Evolutionary conservation across 345 rosid genomes (phyloP).

Genomic region (Eucalyptus pauciflora): DNA sequence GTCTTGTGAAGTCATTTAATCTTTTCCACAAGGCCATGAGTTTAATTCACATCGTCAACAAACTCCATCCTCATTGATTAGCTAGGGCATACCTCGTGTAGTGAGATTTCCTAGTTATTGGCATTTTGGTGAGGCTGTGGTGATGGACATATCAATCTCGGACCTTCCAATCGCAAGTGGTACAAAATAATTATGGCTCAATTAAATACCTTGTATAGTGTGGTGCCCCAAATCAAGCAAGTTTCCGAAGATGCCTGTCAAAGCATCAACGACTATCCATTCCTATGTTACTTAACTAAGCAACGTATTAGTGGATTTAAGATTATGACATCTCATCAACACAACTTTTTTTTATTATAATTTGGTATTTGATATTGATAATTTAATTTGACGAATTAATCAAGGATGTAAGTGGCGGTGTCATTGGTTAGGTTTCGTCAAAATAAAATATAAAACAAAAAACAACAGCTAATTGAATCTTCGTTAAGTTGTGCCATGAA

Average conservation of each 20-base stretch:
- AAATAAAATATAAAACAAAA: too few relatives aligned
- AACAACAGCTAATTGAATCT: too few relatives aligned
- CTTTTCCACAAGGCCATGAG: background rate
- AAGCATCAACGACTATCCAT: background rate
- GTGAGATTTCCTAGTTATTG: background rate
- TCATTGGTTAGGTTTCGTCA: too few relatives aligned
- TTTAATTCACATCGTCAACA: background rate
- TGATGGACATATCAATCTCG: background rate
- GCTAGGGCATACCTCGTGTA: background rate
- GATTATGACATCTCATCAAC: background rate
- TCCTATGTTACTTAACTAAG: background rate
- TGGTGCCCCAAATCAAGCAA: background rate
- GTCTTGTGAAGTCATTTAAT: background rate
- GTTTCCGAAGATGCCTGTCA: background rate
- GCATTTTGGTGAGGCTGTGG: background rate
- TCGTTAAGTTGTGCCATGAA: too few relatives aligned
- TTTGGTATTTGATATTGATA: too few relatives aligned
- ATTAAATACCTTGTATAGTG: background rate
- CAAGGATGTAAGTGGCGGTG: too few relatives aligned
- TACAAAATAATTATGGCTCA: background rate
- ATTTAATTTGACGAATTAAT: too few relatives aligned
- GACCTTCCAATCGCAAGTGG: accelerated
- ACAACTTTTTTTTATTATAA: background rate
- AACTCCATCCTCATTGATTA: background rate
- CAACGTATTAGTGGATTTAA: background rate